phyloP scores from a whole-genome alignment of 2,329 filamentous ascomycete species.

The Monosporascus cannonballus region DNA sequence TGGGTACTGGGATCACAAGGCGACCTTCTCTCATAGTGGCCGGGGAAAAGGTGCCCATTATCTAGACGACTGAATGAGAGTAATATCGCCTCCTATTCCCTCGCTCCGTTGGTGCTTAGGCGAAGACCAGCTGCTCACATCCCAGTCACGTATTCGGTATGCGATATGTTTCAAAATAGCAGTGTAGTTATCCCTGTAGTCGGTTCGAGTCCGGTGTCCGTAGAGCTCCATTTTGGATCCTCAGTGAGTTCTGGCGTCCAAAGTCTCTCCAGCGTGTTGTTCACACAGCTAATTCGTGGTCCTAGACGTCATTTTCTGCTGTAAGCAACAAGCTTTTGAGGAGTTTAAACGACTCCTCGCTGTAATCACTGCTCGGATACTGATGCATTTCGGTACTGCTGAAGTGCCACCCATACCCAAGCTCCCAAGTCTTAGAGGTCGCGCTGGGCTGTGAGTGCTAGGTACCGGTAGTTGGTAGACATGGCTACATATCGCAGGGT shows the following conservation, averaged over 20 bases:
- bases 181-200: too few relatives aligned
- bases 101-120: background rate
- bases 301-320: too few relatives aligned
- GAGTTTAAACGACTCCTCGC: background rate
- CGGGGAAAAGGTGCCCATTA: background rate
- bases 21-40: background rate
- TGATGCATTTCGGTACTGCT: background rate
- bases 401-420: background rate
- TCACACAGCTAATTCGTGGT: too few relatives aligned
- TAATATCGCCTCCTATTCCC: background rate
- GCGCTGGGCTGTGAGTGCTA: too few relatives aligned
- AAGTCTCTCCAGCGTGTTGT: too few relatives aligned
- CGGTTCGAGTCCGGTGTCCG: too few relatives aligned
- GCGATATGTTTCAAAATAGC: too few relatives aligned
- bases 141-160: background rate
- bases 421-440: too few relatives aligned
- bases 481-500: too few relatives aligned
- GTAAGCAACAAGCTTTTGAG: background rate
- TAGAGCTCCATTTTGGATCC: too few relatives aligned
- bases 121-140: background rate
- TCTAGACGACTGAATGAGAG: background rate
- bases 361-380: background rate
- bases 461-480: too few relatives aligned
- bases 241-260: too few relatives aligned
- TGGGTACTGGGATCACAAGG: background rate